Base-by-base conservation (phyloP, 208 protist species). In the Eutreptiella sp. region DNA sequence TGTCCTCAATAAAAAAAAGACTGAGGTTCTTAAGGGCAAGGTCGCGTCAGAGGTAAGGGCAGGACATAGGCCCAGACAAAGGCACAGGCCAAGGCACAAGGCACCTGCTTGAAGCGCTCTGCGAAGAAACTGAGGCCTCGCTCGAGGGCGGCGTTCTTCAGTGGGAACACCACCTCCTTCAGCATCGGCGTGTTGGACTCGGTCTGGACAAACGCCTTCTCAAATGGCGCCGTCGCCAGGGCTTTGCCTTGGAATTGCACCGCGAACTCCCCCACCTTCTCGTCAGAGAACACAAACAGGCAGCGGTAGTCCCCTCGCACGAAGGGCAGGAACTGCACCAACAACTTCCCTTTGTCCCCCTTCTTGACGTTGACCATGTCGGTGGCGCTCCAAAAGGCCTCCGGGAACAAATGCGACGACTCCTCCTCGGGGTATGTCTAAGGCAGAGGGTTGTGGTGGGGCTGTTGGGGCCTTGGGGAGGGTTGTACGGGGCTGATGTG, bases 181-280 rank as follows among this genome's bases (percentile, higher is more conserved):
- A 27, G 63, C 35, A 62, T 73, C 26, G 54, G 47, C 60, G 85
- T 81, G 11, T 74, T 79, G 21, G 76, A 58, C 72, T 90, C 87
- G 23, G 80, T 68, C 34, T 82, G 79, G 42, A 89, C 63, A 53
- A 75, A 23, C 28, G 53, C 38, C 16, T 59, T 60, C 16, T 89
- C 79, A 4, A 53, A 47, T 4, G 81, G 66, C 38, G 76, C 74
- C 27, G 85, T 84, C 47, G 70, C 54, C 23, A 46, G 58, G 46
- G 75, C 85, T 14, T 59, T 83, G 27, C 75, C 86, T 36, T 77
- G 59, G 21, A 95, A 46, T 39, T 78, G 46, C 63, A 84, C 86
- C 28, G 84, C 83, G 61, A 93, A 90, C 73, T 95, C 89, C 28
- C 89, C 89, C 42, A 88, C 79, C 2, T 53, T 47, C 46, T 85